Base-by-base conservation (phyloP, 345 rosid genomes). In the Salix viminalis region DNA sequence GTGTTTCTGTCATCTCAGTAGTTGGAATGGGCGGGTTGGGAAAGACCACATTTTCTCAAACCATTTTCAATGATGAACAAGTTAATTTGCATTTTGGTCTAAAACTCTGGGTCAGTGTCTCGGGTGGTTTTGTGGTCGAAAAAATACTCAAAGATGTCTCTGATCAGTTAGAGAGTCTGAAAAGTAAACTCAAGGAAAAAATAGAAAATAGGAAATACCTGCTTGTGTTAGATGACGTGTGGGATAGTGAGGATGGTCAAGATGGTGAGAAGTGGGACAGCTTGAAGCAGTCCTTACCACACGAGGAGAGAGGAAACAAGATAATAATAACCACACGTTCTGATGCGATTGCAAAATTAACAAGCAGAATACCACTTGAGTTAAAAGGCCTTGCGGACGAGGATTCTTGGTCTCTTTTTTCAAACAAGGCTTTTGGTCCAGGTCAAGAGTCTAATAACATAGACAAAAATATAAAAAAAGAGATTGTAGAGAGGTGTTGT, bases 161-260 rank as follows among this genome's bases (percentile, higher is more conserved):
- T 32, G 7, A 68, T 5, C 54, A 64, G 50, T 41, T 77, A 56
- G 56, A 78, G 62, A 4, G 65, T 21, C 66, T 75, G 69, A 77
- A 71, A 56, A 36, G 52, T 16, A 10, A 12, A 0, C 77, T 75
- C 32, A 23, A 72, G 1, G 13, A n/a, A 26, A 4, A 10, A 11
- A 71, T 77, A 3, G 30, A 41, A 30, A 54, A 66, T 26, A 68
- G 67, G 18, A 77, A 37, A 28, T 83, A 54, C 23, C 64, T 83
- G 0, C 83, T 80, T 2, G 68, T 80, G 11, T 75, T 80, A 13
- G 83, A 83, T 10, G 74, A 83, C 37, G 66, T 79, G 5, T 83
- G 85, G 83, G 71, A 72, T 2, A 1, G 5, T 13, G 16, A 44
- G 16, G 48, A 13, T 3, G 48, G 48, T 24, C 81, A 74, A 6